Conservation (phyloP, 441 rosid genomes). For the Gossypium davidsonii region DNA sequence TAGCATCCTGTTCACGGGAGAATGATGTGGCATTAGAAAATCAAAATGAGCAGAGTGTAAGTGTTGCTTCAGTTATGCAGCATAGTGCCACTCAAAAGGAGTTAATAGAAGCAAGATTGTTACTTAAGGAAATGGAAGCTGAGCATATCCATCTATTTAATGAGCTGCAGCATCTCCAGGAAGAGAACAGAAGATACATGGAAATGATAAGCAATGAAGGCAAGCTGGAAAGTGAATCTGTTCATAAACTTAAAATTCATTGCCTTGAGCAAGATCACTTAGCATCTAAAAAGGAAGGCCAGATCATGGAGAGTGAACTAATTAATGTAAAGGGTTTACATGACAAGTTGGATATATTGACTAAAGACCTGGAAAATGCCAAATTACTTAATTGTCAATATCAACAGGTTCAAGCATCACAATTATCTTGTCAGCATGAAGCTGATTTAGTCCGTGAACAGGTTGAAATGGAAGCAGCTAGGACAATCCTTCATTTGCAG, state of each 20-base stretch:
- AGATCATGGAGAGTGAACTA: slow-evolving; percentile 26
- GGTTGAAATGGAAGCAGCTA: slow-evolving; percentile 78
- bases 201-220: slow-evolving; percentile 33
- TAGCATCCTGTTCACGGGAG: slow-evolving; percentile 29
- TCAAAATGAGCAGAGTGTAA: slow-evolving; percentile 25
- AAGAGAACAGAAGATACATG: slow-evolving; percentile 39
- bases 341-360: slow-evolving; percentile 48
- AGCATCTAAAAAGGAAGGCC: slow-evolving; percentile 24
- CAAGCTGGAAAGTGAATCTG: slow-evolving; percentile 28
- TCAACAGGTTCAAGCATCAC: slow-evolving; percentile 51
- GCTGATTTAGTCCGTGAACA: slow-evolving; percentile 66
- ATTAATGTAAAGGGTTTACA: slow-evolving; percentile 35
- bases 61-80: slow-evolving; percentile 26
- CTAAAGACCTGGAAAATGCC: slow-evolving; percentile 57
- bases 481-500: slow-evolving; percentile 78
- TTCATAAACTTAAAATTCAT: slow-evolving; percentile 24
- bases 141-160: slow-evolving; percentile 35
- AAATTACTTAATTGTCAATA: slow-evolving; percentile 48
- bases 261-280: slow-evolving; percentile 21
- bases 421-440: slow-evolving; percentile 53
- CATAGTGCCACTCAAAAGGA: slow-evolving; percentile 27
- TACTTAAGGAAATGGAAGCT: slow-evolving; percentile 38
- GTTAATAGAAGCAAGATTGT: slow-evolving; percentile 32
- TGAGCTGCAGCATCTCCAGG: slow-evolving; percentile 41
- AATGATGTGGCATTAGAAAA: slow-evolving; percentile 27